phyloP scores from a whole-genome alignment of 371 early-diverging fungal genomes.

The Syncephalastrum sp. region DNA sequence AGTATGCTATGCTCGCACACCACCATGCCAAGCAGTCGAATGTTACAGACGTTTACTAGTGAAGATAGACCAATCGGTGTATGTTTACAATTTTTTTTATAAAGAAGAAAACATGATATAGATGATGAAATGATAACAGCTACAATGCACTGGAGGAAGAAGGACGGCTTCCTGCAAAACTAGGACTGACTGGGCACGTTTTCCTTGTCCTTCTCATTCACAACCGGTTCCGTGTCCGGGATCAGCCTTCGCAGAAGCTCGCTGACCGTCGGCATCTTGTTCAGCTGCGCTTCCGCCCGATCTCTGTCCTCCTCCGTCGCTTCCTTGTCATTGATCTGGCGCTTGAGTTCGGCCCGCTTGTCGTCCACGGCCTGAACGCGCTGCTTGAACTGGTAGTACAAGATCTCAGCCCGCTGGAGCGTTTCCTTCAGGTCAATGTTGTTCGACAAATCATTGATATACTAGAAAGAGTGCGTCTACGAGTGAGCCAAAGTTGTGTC shows the following conservation, averaged over 20 bases:
- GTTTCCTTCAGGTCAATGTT: slow-evolving; percentile 75
- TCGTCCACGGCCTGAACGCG: slow-evolving; percentile 41
- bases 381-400: slow-evolving; percentile 73
- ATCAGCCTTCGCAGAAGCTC: slow-evolving; percentile 7
- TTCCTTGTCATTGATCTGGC: slow-evolving; percentile 1
- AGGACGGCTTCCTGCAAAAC: too few species aligned
- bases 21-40: too few species aligned
- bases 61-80: too few species aligned
- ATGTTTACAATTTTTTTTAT: too few species aligned
- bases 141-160: too few species aligned
- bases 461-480: slow-evolving; percentile 40
- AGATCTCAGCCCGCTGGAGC: slow-evolving; percentile 77
- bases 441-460: slow-evolving; percentile 83
- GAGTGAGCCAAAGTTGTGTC: slow-evolving; percentile 1
- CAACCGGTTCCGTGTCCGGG: too few species aligned
- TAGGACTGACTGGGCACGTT: too few species aligned
- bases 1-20: too few species aligned
- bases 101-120: too few species aligned
- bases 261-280: slow-evolving; percentile 8
- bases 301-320: not conserved
- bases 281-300: slow-evolving; percentile 1
- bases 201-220: too few species aligned
- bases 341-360: slow-evolving; percentile 14
- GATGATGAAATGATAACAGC: too few species aligned
- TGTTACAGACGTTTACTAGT: too few species aligned